Percentiles rank a stretch among this genome's conserved stretches.
Evolutionary conservation across 2,329 filamentous ascomycete species (phyloP).

Genomic region (Phyllosticta citribraziliensis): DNA sequence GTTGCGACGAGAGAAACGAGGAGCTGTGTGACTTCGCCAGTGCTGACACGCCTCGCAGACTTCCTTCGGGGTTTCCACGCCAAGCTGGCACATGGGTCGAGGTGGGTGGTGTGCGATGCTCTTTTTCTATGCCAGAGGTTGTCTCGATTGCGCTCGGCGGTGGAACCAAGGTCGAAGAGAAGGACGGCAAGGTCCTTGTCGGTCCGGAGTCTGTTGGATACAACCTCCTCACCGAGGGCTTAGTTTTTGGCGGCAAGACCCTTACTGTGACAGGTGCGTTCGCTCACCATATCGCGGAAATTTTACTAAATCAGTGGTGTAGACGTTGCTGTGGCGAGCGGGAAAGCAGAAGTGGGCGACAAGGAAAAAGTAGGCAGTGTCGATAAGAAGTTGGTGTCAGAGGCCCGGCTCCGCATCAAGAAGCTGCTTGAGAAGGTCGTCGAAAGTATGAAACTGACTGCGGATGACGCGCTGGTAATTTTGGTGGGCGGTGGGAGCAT

Average conservation of each 20-base stretch:
- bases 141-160: conserved; percentile 49
- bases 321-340: conserved; percentile 37
- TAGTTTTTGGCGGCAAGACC: conserved; percentile 44
- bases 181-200: conserved; percentile 31
- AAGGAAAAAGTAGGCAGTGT: background rate
- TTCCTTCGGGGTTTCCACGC: conserved; percentile 49
- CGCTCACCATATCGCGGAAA: background rate
- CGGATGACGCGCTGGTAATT: conserved; percentile 42
- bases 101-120: conserved; percentile 50
- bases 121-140: conserved; percentile 36
- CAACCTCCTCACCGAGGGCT: conserved; percentile 38
- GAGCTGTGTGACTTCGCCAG: background rate
- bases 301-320: background rate
- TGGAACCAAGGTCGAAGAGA: conserved; percentile 32
- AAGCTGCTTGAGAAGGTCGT: conserved; percentile 42
- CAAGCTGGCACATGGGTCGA: conserved; percentile 52
- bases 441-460: conserved; percentile 48
- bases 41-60: background rate
- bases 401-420: conserved; percentile 31
- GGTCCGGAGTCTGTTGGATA: conserved; percentile 50
- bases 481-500: conserved; percentile 50
- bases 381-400: conserved; percentile 13
- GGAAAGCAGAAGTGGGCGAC: conserved; percentile 20
- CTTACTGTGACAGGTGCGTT: conserved; percentile 37
- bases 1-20: too few species aligned